A percentile compares a stretch with the other conserved stretches of the same genome.
phyloP scores from a whole-genome alignment of 2,329 filamentous ascomycete genomes.

The Fusarium sp. region DNA sequence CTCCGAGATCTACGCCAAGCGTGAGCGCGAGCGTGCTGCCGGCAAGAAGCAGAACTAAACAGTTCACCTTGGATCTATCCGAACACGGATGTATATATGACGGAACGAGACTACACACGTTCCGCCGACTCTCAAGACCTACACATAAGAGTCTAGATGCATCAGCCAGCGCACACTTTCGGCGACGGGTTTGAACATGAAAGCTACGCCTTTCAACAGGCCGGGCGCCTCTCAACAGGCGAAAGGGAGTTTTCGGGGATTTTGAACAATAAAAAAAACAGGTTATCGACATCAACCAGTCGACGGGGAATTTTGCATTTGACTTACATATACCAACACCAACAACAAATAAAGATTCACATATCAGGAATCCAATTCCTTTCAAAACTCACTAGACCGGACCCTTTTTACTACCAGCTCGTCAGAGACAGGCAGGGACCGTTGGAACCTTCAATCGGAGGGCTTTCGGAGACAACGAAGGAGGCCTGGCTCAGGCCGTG shows the following conservation, averaged over 20 bases:
- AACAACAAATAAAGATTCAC: conserved; percentile 20
- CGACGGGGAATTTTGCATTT: conserved; percentile 21
- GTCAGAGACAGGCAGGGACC: background rate
- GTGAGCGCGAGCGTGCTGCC: conserved; percentile 70
- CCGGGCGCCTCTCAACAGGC: conserved; percentile 45
- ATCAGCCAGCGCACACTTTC: conserved; percentile 23
- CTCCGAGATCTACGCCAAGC: conserved; percentile 89
- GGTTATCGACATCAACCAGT: conserved; percentile 35
- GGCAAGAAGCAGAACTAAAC: conserved; percentile 65
- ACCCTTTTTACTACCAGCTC: background rate
- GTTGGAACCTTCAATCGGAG: background rate
- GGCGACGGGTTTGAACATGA: conserved; percentile 34
- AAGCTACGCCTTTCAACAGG: conserved; percentile 46
- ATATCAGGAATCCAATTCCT: background rate
- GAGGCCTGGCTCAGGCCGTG: background rate
- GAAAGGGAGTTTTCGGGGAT: conserved; percentile 38
- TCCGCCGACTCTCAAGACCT: background rate
- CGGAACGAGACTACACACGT: conserved; percentile 1
- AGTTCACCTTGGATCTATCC: background rate
- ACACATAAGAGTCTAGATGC: conserved; percentile 3
- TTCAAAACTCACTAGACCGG: background rate
- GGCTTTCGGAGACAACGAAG: background rate
- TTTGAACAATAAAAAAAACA: conserved; percentile 23
- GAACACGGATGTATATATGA: conserved; percentile 15
- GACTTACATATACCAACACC: conserved; percentile 28